A percentile compares a stretch with the other conserved stretches of the same genome.
Evolutionary conservation across 495 filamentous ascomycete genomes (phyloP).

Genomic region (Neurospora sp.): DNA sequence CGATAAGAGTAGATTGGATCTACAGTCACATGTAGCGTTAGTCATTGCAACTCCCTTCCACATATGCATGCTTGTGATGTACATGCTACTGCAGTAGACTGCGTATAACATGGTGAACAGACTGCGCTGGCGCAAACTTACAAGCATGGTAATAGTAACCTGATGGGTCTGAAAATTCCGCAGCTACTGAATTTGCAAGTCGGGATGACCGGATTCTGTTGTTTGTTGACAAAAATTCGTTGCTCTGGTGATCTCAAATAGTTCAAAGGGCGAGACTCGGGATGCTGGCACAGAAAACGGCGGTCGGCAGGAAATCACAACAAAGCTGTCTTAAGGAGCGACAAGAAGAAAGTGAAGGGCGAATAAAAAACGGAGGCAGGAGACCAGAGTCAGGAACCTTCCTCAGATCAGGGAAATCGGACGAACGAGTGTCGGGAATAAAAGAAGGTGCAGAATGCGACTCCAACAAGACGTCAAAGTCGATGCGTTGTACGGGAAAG

Average conservation of each 20-base stretch:
- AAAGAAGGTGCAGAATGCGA: not conserved
- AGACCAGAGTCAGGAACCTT: not conserved
- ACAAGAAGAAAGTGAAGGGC: not conserved
- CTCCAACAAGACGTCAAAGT: not conserved
- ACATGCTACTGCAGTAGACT: not conserved
- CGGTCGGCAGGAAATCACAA: not conserved
- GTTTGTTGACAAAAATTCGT: not conserved
- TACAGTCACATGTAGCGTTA: conserved; percentile 8
- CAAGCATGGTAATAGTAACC: not conserved
- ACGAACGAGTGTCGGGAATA: not conserved
- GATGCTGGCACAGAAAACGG: not conserved
- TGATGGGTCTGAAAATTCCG: not conserved
- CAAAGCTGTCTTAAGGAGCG: not conserved
- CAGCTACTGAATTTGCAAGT: not conserved
- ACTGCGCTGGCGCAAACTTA: not conserved
- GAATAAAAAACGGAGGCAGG: not conserved
- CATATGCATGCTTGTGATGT: not conserved
- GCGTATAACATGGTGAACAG: not conserved
- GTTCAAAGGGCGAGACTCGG: not conserved
- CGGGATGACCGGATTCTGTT: not conserved
- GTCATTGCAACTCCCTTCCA: not conserved
- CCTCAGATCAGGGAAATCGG: not conserved
- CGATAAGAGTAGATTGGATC: conserved; percentile 31
- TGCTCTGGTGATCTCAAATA: not conserved
- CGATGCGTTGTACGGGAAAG: not conserved